Evolutionary conservation across 352 stramenopile genomes (phyloP), one percentile per base, ranked within the genome.

Genomic region (Halophytophthora batemanensis): DNA sequence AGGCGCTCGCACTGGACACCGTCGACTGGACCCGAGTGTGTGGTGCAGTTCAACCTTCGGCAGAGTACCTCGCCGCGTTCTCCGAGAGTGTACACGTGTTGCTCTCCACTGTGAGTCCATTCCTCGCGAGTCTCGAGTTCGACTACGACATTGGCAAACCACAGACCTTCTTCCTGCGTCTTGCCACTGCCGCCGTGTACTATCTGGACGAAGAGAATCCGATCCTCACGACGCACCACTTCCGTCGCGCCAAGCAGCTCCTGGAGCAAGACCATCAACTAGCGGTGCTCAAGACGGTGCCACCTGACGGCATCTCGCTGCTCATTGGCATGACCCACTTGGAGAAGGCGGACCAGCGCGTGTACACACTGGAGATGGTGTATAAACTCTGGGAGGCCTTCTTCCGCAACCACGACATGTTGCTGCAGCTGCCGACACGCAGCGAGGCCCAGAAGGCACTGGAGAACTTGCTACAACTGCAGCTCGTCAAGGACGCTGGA

Each of bases 321-420:
- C 48, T 92, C 13, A 77, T 92, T 15, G 82, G 77, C 10, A 94
- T 92, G 83, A 79, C 76, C 36, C 77, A 88, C 36, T 51, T 92
- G 2, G 82, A 94, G 49, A 78, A 78, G 45, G 68, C 81, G 7
- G 74, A 68, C 17, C 72, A 86, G 48, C 58, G 59, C 4, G 74
- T 84, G 19, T 90, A 84, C 46, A 92, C 83, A 42, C 68, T 94
- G 28, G 83, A 92, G 53, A 94, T 92, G 83, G 76, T 94, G 15
- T 94, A 90, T 47, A 57, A 68, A 42, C 73, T 78, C 23, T 94
- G 83, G 81, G 67, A 87, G 41, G 67, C 72, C n/a, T 94, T 94
- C 42, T 78, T 81, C 45, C 81, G 79, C 17, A 79, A 88, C 56
- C 78, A 90, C 53, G 78, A 90, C 35, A 63, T 90, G 46, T 66